These are phyloP conservation scores for Melampsora medusae DNA, from an alignment of 1,284 basidiomycete species.

Conservation along the genomic window DNA sequence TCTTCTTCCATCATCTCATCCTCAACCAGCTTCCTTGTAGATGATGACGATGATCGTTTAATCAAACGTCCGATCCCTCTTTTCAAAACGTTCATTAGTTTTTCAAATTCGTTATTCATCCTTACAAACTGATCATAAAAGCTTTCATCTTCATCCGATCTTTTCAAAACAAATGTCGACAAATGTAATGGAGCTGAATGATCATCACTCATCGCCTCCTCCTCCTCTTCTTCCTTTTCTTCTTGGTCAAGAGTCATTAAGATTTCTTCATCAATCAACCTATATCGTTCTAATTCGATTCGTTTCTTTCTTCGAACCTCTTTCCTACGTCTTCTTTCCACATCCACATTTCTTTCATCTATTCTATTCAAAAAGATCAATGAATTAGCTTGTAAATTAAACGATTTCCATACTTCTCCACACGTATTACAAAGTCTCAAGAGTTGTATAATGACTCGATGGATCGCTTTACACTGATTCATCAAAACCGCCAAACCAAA, in stretches of 20 bases:
- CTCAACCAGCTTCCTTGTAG: too few relatives aligned
- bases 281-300: slow-evolving; percentile 27
- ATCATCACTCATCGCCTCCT: not conserved
- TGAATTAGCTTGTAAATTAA: slow-evolving; percentile 8
- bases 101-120: slow-evolving; percentile 35
- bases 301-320: slow-evolving; percentile 8
- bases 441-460: slow-evolving; percentile 16
- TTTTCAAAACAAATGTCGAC: not conserved
- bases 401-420: slow-evolving; percentile 15
- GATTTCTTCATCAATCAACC: slow-evolving; percentile 21
- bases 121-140: not conserved
- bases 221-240: not conserved
- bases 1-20: not conserved
- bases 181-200: not conserved
- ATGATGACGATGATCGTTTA: too few relatives aligned
- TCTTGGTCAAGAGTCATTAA: too few relatives aligned
- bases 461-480: slow-evolving; percentile 12
- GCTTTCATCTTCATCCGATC: not conserved
- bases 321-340: not conserved
- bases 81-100: slow-evolving; percentile 5
- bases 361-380: not conserved
- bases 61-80: slow-evolving; percentile 3
- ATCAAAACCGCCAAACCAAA: not conserved
- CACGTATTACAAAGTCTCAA: slow-evolving; percentile 16
- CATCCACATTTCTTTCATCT: not conserved